Percentiles rank a stretch among this genome's conserved stretches.
phyloP scores from a whole-genome alignment of 1,139 yeast genomes.

The Taphrina pruni region DNA sequence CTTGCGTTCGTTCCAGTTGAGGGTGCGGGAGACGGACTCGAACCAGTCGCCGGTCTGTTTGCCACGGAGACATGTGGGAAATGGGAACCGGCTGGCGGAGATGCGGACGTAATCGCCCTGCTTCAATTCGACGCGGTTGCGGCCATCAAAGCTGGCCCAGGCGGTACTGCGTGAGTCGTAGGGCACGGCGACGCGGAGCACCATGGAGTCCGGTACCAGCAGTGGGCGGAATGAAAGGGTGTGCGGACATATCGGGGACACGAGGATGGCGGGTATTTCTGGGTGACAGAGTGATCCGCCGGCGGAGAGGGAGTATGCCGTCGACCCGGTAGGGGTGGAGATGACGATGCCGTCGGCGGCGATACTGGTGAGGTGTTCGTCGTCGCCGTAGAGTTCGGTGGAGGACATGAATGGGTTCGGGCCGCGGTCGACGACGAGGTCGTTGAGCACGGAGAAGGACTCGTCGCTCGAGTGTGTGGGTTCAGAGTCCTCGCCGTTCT shows the following conservation, averaged over 20 bases:
- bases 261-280: constrained; percentile 49
- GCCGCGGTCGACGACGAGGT: constrained; percentile 82
- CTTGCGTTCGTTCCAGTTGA: constrained; percentile 64
- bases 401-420: constrained; percentile 80
- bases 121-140: constrained; percentile 67
- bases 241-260: constrained; percentile 58
- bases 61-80: constrained; percentile 68
- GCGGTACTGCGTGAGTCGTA: constrained; percentile 69
- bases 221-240: constrained; percentile 83
- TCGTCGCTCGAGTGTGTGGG: constrained; percentile 48
- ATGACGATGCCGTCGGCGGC: constrained; percentile 86
- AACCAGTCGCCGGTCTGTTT: constrained; percentile 59
- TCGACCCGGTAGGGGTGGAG: constrained; percentile 89
- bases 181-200: constrained; percentile 73
- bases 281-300: constrained; percentile 93
- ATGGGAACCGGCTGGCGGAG: constrained; percentile 74
- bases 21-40: constrained; percentile 56
- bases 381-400: constrained; percentile 77
- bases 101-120: constrained; percentile 74
- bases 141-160: constrained; percentile 85
- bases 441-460: constrained; percentile 73
- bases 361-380: constrained; percentile 76
- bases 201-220: constrained; percentile 72
- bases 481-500: constrained; percentile 46
- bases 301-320: constrained; percentile 84